A percentile compares a stretch with the other conserved stretches of the same genome.
Evolutionary conservation across 2,329 filamentous ascomycete genomes (phyloP).

Genomic region (Ascochyta viciae-villosae): DNA sequence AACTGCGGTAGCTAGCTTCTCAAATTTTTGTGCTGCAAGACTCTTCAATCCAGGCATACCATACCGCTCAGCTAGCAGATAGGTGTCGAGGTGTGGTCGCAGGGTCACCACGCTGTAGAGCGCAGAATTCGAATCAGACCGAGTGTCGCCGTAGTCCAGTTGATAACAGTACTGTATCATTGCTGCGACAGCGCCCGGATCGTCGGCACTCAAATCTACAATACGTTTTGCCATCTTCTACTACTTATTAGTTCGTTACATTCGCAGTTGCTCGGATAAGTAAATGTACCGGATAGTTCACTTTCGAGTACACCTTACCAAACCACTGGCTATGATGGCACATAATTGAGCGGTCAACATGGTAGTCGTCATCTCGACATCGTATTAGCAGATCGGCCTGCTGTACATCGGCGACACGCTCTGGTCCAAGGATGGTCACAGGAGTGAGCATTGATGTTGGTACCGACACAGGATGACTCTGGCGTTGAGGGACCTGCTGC

Average conservation of each 20-base stretch:
- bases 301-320: slow-evolving; percentile 36
- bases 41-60: slow-evolving; percentile 33
- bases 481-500: slow-evolving; percentile 7
- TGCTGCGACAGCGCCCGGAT: slow-evolving; percentile 40
- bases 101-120: slow-evolving; percentile 33
- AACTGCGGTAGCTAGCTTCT: slow-evolving; percentile 29
- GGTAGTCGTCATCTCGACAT: slow-evolving; percentile 38
- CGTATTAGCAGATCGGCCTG: slow-evolving; percentile 39
- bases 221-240: slow-evolving; percentile 34
- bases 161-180: slow-evolving; percentile 47
- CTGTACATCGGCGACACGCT: slow-evolving; percentile 23
- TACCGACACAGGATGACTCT: slow-evolving; percentile 11
- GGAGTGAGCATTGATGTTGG: slow-evolving; percentile 15
- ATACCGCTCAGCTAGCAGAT: slow-evolving; percentile 40
- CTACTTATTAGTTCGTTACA: slow-evolving; percentile 8
- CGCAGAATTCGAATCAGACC: slow-evolving; percentile 23
- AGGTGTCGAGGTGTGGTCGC: slow-evolving; percentile 37
- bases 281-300: slow-evolving; percentile 27
- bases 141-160: slow-evolving; percentile 38
- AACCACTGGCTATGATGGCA: slow-evolving; percentile 43
- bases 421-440: slow-evolving; percentile 14
- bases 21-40: slow-evolving; percentile 38
- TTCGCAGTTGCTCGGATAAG: not conserved
- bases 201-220: slow-evolving; percentile 42
- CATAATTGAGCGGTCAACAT: slow-evolving; percentile 41